These are phyloP conservation scores for Elaeis oleifera DNA, from an alignment of 202 grass and related monocot genomes.

Conservation along the genomic window DNA sequence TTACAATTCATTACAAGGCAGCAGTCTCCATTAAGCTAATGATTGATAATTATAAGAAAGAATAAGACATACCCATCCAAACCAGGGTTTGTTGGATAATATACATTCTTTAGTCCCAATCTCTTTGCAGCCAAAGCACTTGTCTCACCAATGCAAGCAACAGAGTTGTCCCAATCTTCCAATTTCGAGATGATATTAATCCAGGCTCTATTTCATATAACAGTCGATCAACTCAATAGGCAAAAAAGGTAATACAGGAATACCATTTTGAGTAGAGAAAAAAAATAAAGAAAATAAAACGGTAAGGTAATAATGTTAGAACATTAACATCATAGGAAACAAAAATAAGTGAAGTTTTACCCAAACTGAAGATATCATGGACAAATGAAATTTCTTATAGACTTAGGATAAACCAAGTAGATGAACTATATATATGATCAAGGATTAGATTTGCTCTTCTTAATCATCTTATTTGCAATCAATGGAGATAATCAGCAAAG, in stretches of 20 bases:
- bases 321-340: too few relatives aligned
- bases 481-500: too few relatives aligned
- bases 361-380: neutral
- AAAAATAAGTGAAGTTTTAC: neutral
- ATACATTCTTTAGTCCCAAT: conserved; percentile 56
- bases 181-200: conserved; percentile 41
- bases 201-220: conserved; percentile 50
- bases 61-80: conserved; percentile 60
- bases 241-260: neutral
- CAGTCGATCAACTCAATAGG: conserved; percentile 1
- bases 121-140: conserved; percentile 64
- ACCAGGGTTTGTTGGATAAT: conserved; percentile 64
- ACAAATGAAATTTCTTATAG: neutral
- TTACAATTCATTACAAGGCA: too few relatives aligned
- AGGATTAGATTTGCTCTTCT: too few relatives aligned
- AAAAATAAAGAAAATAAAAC: neutral
- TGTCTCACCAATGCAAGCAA: conserved; percentile 94
- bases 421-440: too few relatives aligned
- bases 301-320: too few relatives aligned
- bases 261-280: neutral
- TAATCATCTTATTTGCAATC: too few relatives aligned
- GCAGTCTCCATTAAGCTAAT: too few relatives aligned
- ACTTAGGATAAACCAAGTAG: neutral
- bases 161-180: conserved; percentile 47
- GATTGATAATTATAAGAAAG: conserved; percentile 15